Base-by-base conservation (phyloP, 2,329 filamentous ascomycete genomes). In the Colletotrichum costaricense region DNA sequence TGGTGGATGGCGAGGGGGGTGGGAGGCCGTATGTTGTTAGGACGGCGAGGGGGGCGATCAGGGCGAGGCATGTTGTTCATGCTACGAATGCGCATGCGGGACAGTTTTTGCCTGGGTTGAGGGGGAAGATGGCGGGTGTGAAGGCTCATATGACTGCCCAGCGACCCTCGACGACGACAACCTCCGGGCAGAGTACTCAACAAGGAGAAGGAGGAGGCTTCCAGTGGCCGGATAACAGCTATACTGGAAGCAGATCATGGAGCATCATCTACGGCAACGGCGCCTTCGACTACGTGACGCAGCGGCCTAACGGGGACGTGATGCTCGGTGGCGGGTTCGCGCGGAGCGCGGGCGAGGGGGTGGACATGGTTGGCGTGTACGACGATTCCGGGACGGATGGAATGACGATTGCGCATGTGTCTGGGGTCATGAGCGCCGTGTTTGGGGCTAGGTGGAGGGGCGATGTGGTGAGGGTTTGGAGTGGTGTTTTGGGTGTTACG, bases 31-130 rank as follows among this genome's bases (percentile, higher is more conserved):
- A 87, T 76, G 77, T 79, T 1, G 76, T 91, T 5, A 75, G 81
- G 5, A 91, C 89, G 1, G 66, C 76, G 0, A 81, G 85, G 7
- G 88, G 88, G 2, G 75, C 55, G 0, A 81, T 91, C 42, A 78
- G 77, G 4, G 82, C 88, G 8, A 80, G 81, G 0, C 86, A 91
- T 65, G 81, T 92, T 1, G 82, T 92, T 2, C 88, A 92, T 74
- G 88, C 88, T 8, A 92, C 89, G 1, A 91, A 92, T 74, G 88
- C 82, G 5, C 87, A 87, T 74, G 83, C 87, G 0, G 79, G 85
- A 0, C 85, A 89, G 63, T 84, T 91, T 1, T 76, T 91, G 3
- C 88, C 89, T 0, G 84, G 82, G 0, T 80, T 91, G 1, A 81
- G 83, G 3, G 83, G 84, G 9, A 84, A 83, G 55, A 77, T 89